These are phyloP conservation scores for Cordyceps cateniannulata DNA, from an alignment of 2,329 filamentous ascomycete genomes.

Conservation along the genomic window DNA sequence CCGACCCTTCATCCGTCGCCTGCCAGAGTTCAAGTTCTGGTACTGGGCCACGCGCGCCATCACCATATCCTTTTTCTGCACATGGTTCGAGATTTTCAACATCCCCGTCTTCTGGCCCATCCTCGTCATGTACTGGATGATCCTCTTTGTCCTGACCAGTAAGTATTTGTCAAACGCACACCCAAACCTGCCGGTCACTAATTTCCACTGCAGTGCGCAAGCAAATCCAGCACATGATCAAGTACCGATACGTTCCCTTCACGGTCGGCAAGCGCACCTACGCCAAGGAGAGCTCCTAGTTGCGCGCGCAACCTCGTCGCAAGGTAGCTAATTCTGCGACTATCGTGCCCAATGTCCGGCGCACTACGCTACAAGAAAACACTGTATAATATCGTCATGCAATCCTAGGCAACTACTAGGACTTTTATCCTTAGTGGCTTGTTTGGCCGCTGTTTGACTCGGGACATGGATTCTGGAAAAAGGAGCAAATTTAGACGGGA, in stretches of 20 bases:
- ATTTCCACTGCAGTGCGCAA: slow-evolving; percentile 67
- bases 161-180: slow-evolving; percentile 34
- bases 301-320: not conserved
- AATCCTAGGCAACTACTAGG: not conserved
- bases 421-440: not conserved
- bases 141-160: slow-evolving; percentile 94
- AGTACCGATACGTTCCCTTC: slow-evolving; percentile 97
- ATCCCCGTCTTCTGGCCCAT: slow-evolving; percentile 99
- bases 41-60: slow-evolving; percentile 88
- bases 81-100: slow-evolving; percentile 91
- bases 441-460: not conserved
- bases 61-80: slow-evolving; percentile 75
- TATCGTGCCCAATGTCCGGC: not conserved
- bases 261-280: slow-evolving; percentile 85
- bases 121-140: slow-evolving; percentile 96
- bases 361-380: not conserved
- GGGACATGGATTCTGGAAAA: slow-evolving; percentile 10
- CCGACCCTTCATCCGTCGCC: slow-evolving; percentile 87
- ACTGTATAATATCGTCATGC: slow-evolving; percentile 5
- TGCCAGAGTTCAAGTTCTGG: slow-evolving; percentile 99
- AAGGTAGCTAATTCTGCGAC: not conserved
- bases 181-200: slow-evolving; percentile 5
- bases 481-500: slow-evolving; percentile 11
- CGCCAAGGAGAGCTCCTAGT: slow-evolving; percentile 51
- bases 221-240: slow-evolving; percentile 99